Percentiles rank a stretch among this genome's conserved stretches.
Conservation (phyloP, 192 early-diverging fungal species). For the Umbelopsis ramanniana region DNA sequence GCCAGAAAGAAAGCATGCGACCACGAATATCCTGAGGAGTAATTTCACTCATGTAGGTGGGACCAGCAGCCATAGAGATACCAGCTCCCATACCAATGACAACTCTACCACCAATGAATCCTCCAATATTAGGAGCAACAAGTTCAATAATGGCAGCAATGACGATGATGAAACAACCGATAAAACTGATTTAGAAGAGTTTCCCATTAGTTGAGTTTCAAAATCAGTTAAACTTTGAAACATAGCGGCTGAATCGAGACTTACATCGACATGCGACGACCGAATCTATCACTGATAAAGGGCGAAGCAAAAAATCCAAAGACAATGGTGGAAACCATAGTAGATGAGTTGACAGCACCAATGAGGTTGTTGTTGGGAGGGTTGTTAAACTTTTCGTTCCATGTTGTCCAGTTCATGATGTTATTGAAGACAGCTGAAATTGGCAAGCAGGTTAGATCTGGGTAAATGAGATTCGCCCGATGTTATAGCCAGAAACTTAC, state of each 20-base stretch:
- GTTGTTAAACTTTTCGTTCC: conserved; percentile 13
- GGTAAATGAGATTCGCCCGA: no score
- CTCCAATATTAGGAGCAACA: conserved; percentile 29
- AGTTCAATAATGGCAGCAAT: conserved; percentile 26
- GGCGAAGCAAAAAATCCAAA: conserved; percentile 28
- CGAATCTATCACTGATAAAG: conserved; percentile 26
- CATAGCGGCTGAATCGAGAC: not conserved
- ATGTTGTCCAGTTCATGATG: conserved; percentile 15
- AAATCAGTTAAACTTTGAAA: not conserved
- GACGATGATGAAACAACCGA: conserved; percentile 16
- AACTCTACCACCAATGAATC: conserved; percentile 29
- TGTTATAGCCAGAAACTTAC: no score
- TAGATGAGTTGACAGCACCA: conserved; percentile 28
- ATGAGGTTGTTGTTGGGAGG: conserved; percentile 19
- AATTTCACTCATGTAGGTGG: conserved; percentile 30
- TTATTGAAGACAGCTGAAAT: conserved; percentile 29
- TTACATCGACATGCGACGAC: conserved; percentile 29
- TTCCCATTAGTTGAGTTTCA: not conserved
- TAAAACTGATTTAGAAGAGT: not conserved
- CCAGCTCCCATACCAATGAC: conserved; percentile 28
- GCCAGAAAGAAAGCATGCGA: conserved; percentile 36
- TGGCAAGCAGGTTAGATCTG: not conserved
- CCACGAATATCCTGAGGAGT: conserved; percentile 30
- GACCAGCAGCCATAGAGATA: conserved; percentile 29
- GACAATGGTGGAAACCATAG: conserved; percentile 25